Percentiles rank a stretch among this genome's conserved stretches.
Conservation (phyloP, 2,329 filamentous ascomycete genomes). For the Annulohypoxylon truncatum region DNA sequence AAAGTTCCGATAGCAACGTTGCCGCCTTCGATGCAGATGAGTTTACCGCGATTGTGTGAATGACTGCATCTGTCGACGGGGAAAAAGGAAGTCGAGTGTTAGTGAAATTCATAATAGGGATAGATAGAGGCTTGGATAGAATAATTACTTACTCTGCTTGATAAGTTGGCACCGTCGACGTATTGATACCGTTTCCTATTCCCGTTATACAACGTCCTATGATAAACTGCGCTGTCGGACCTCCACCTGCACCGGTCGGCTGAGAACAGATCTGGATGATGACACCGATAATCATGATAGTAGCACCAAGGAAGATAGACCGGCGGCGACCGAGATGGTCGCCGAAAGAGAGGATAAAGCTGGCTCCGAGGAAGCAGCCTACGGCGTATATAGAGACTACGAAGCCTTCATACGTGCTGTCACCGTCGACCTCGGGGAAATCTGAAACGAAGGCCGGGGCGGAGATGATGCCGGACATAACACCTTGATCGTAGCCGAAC, state of each 20-base stretch:
- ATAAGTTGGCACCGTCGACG: constrained; percentile 58
- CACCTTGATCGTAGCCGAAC: constrained; percentile 50
- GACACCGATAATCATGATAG: constrained; percentile 67
- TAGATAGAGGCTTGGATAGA: neutral
- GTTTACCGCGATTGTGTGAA: constrained; percentile 67
- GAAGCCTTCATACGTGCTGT: constrained; percentile 52
- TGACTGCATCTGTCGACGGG: constrained; percentile 48
- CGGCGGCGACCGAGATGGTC: constrained; percentile 66
- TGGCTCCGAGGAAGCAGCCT: constrained; percentile 57
- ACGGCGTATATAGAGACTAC: constrained; percentile 57
- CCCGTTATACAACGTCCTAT: constrained; percentile 62
- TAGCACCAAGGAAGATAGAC: constrained; percentile 64
- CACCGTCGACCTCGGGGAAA: constrained; percentile 49
- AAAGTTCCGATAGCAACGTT: constrained; percentile 57
- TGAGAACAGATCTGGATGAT: constrained; percentile 64
- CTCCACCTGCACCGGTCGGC: constrained; percentile 54
- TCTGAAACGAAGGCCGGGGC: constrained; percentile 44
- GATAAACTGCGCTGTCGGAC: constrained; percentile 60
- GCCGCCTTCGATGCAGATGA: constrained; percentile 68
- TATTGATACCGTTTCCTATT: constrained; percentile 63
- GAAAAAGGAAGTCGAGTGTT: constrained; percentile 17
- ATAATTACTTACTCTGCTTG: constrained; percentile 50
- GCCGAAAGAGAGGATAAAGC: constrained; percentile 57
- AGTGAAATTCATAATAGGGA: constrained; percentile 15
- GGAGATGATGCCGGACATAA: constrained; percentile 51